Conservation (phyloP, 2,329 filamentous ascomycete genomes). For the Didymella keratinophila region DNA sequence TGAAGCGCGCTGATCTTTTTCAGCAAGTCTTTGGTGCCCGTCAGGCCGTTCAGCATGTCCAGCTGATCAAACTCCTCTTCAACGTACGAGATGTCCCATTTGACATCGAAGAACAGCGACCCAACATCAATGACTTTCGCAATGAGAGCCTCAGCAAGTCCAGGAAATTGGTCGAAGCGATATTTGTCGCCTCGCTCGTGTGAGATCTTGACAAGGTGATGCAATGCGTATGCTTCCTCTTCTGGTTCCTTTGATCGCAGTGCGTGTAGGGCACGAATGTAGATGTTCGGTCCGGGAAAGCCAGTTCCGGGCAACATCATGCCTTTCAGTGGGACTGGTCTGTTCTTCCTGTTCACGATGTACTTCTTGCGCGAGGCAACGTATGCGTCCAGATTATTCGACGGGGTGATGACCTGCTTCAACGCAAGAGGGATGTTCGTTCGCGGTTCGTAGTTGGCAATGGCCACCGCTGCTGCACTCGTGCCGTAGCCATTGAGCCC, state of each 20-base stretch:
- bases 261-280: constrained; percentile 84
- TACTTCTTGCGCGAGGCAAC: constrained; percentile 63
- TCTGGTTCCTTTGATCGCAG: constrained; percentile 79
- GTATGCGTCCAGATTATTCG: constrained; percentile 75
- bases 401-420: constrained; percentile 76
- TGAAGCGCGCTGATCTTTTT: constrained; percentile 72
- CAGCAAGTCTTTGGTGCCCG: constrained; percentile 75
- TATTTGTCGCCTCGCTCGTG: constrained; percentile 95
- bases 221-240: constrained; percentile 91
- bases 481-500: constrained; percentile 53
- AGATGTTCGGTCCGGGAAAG: constrained; percentile 86
- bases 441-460: constrained; percentile 75
- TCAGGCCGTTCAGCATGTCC: constrained; percentile 69
- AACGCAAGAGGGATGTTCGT: constrained; percentile 69
- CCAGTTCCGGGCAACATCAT: constrained; percentile 70
- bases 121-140: constrained; percentile 84
- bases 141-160: constrained; percentile 85
- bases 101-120: constrained; percentile 79
- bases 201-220: constrained; percentile 94
- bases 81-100: constrained; percentile 79
- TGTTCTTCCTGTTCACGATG: constrained; percentile 55
- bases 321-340: constrained; percentile 52
- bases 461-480: constrained; percentile 60
- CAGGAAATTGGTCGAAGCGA: constrained; percentile 89
- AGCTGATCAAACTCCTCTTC: constrained; percentile 56